These are phyloP conservation scores for Yamadazyma atlantica DNA, from an alignment of 1,139 yeast genomes.

Conservation along the genomic window DNA sequence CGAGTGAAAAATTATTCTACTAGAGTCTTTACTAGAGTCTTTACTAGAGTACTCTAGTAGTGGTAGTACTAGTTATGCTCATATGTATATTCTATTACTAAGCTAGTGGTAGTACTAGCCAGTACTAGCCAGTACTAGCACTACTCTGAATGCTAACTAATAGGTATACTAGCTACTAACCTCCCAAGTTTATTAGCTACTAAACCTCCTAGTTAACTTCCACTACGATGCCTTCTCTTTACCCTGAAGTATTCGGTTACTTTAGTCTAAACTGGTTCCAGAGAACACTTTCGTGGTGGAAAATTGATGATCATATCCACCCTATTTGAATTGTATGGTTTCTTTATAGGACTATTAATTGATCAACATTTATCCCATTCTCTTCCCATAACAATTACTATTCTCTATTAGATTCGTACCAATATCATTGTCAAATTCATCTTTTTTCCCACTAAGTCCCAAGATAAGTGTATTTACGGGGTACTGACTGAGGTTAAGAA, in stretches of 20 bases:
- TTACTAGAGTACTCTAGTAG: no score
- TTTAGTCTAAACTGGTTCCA: constrained; percentile 49
- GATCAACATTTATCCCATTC: constrained; percentile 31
- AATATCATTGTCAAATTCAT: constrained; percentile 24
- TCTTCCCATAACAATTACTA: constrained; percentile 18
- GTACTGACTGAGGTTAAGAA: constrained; percentile 6
- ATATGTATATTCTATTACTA: no score
- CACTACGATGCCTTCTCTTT: constrained; percentile 45
- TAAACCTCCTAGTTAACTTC: constrained; percentile 5
- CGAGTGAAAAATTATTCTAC: background rate
- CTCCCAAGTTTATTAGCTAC: no score
- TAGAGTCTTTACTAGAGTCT: no score
- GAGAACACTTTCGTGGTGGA: constrained; percentile 52
- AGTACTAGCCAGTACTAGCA: no score
- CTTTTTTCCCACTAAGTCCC: constrained; percentile 21
- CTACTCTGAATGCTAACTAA: no score
- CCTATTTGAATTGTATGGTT: constrained; percentile 34
- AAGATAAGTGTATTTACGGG: constrained; percentile 16
- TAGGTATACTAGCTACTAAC: background rate
- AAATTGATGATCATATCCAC: constrained; percentile 50
- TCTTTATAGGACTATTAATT: constrained; percentile 41
- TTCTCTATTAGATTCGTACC: constrained; percentile 18
- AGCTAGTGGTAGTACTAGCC: background rate
- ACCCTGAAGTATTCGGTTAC: constrained; percentile 56
- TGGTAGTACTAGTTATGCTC: background rate